Percentiles rank a stretch among this genome's conserved stretches.
Evolutionary conservation across 306 rosid genomes (phyloP).

Genomic region (Crataegus laevigata): DNA sequence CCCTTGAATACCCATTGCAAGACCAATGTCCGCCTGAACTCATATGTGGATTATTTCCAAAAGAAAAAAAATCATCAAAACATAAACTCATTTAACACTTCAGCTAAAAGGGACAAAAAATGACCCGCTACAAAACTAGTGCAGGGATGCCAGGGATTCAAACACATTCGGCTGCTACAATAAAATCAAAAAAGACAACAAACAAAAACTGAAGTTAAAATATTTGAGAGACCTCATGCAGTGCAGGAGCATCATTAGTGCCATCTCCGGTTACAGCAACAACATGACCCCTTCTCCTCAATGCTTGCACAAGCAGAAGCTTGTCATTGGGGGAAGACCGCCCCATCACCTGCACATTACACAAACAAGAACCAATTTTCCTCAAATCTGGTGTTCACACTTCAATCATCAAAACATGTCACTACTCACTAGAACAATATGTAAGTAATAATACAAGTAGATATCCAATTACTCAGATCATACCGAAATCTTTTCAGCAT

Average conservation of each 20-base stretch:
- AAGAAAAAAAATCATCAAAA: not conserved
- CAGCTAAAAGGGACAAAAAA: not conserved
- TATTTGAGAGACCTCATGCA: slow-evolving; percentile 59
- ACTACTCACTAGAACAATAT: slow-evolving; percentile 10
- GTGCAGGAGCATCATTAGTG: slow-evolving; percentile 90
- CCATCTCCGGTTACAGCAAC: slow-evolving; percentile 97
- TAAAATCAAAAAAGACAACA: not conserved
- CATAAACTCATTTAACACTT: not conserved
- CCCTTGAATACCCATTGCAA: slow-evolving; percentile 95
- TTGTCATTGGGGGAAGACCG: slow-evolving; percentile 88
- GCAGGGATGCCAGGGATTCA: not conserved
- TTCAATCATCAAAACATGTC: not conserved
- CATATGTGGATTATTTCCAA: slow-evolving; percentile 6
- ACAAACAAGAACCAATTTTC: not conserved
- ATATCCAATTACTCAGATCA: not conserved
- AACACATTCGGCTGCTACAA: not conserved
- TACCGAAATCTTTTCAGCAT: slow-evolving; percentile 66
- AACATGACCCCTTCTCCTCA: slow-evolving; percentile 65
- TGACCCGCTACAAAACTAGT: not conserved
- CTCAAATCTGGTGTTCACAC: not conserved
- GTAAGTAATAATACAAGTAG: not conserved
- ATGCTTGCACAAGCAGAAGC: slow-evolving; percentile 89
- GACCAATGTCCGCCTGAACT: slow-evolving; percentile 88
- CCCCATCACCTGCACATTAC: slow-evolving; percentile 69
- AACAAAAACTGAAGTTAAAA: not conserved